Base-by-base conservation (phyloP, 306 rosid species). In the Arachis hypogaea region DNA sequence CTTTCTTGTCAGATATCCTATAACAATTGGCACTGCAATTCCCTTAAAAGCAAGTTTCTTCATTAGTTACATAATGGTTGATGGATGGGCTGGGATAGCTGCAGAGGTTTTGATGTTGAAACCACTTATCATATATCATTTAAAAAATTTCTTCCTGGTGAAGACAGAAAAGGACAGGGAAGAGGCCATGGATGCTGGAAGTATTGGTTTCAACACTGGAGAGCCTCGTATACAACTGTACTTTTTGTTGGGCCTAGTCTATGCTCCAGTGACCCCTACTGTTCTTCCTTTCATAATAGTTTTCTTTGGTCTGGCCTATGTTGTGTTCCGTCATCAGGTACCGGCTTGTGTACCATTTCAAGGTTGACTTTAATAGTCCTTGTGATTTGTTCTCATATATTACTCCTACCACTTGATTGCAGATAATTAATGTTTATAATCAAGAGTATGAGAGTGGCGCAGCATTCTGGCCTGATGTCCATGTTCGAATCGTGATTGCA, bases 31-130 rank as follows among this genome's bases (percentile, higher is more conserved):
- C 59, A 80, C 82, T 49, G 95, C 97, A 12, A 85, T 95, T 80
- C 98, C 99, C n/a, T 58, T 95, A 76, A 95, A 85, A 83, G 99
- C 99, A 67, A 92, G 98, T 79, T 95, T 95, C 90, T 95, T 95
- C 87, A 90, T 95, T 38, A 89, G 92, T 55, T 94, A 94, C 42
- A 92, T 94, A 80, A 94, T 94, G 99, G 99, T 94, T 79, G 99
- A 94, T 82, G 99, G 99, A 74, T 95, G 99, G 99, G 90, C 99
- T 22, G 96, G 99, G 74, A 95, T 95, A 77, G 98, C 99, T 66
- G 99, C 74, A 36, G 99, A 95, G 89, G 92, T 95, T 67, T 80
- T 95, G 77, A 95, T 95, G 99, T 72, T 95, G 88, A 92, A 87
- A 79, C 90, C 99, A 59, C 86, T 95, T 41, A 81, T 95, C 78